phyloP scores from a whole-genome alignment of 2,329 filamentous ascomycete genomes.

The Pestalotiopsis sp. region DNA sequence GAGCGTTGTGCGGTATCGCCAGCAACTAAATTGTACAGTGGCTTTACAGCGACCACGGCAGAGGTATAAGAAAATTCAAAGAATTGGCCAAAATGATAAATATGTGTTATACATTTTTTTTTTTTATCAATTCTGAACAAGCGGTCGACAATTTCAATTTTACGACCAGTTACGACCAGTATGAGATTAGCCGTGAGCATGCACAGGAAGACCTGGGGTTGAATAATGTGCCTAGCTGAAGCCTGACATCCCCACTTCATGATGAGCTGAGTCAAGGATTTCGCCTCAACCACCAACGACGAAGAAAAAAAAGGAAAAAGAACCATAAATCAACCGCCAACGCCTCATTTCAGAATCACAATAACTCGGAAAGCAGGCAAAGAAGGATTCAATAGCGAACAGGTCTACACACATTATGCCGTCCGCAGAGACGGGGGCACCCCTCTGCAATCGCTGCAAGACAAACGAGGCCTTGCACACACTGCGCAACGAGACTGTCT shows the following conservation, averaged over 20 bases:
- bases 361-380: not conserved
- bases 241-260: constrained; percentile 2
- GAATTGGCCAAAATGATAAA: too few relatives aligned
- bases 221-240: not conserved
- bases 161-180: too few relatives aligned
- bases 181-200: not conserved
- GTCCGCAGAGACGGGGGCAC: not conserved
- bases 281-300: constrained; percentile 2
- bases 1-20: too few relatives aligned
- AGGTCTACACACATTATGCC: not conserved
- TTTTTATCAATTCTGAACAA: too few relatives aligned
- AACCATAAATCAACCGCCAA: not conserved
- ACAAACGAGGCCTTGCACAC: constrained; percentile 30
- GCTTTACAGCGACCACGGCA: too few relatives aligned
- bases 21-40: too few relatives aligned
- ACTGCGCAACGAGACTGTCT: constrained; percentile 30
- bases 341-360: not conserved
- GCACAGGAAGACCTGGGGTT: not conserved
- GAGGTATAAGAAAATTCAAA: too few relatives aligned
- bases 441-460: constrained; percentile 34
- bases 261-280: constrained; percentile 13
- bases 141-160: too few relatives aligned
- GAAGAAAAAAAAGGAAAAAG: not conserved
- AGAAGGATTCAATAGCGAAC: too few relatives aligned
- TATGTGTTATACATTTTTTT: too few relatives aligned